Percentiles rank a stretch among this genome's conserved stretches.
phyloP scores from a whole-genome alignment of 345 rosid genomes.

The Citropsis articulata region DNA sequence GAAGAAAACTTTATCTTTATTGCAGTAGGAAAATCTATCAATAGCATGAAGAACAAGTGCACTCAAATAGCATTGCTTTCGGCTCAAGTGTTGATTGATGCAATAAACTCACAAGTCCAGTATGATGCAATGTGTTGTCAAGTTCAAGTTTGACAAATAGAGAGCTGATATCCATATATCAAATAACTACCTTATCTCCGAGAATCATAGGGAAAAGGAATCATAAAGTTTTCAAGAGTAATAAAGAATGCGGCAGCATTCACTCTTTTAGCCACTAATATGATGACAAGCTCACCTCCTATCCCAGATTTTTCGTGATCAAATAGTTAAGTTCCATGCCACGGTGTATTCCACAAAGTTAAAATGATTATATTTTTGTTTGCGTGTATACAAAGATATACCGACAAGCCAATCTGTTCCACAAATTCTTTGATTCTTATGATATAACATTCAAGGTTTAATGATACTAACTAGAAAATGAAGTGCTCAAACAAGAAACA shows the following conservation, averaged over 20 bases:
- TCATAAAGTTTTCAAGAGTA: constrained; percentile 17
- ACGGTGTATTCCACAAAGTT: constrained; percentile 28
- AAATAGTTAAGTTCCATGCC: constrained; percentile 11
- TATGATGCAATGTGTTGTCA: constrained; percentile 29
- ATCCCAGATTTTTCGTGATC: constrained; percentile 9
- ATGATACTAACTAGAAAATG: constrained; percentile 20
- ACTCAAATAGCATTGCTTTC: constrained; percentile 45
- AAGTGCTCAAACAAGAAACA: constrained; percentile 3
- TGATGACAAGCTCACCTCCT: constrained; percentile 11
- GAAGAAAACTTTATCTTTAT: constrained; percentile 22
- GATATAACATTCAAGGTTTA: constrained; percentile 21
- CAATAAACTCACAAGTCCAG: constrained; percentile 26
- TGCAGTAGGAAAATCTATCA: constrained; percentile 26
- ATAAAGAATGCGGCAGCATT: constrained; percentile 15
- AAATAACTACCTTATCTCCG: constrained; percentile 20
- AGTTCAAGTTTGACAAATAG: constrained; percentile 17
- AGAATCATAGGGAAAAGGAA: constrained; percentile 17
- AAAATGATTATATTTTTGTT: constrained; percentile 11
- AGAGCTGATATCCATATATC: constrained; percentile 17
- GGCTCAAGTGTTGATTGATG: constrained; percentile 44
- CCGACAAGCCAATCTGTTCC: constrained; percentile 13
- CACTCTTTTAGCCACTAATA: constrained; percentile 15
- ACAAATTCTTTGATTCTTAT: constrained; percentile 14
- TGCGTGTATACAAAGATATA: constrained; percentile 26
- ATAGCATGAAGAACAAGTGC: constrained; percentile 35